Base-by-base conservation (phyloP, 2,329 filamentous ascomycete genomes). In the Fusarium lyarnte region DNA sequence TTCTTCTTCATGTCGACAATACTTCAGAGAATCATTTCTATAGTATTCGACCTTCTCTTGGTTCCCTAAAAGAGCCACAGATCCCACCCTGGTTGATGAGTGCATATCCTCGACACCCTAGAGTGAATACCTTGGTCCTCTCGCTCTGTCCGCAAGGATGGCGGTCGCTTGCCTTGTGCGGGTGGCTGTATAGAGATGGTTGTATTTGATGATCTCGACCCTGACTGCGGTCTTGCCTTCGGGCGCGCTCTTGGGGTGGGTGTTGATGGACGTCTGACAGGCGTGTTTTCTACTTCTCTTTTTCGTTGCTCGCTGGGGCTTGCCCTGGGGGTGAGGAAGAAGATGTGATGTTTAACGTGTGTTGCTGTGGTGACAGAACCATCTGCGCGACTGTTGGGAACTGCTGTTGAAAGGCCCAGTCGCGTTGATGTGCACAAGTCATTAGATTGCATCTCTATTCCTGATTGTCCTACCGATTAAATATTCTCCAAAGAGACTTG, bases 21-120 rank as follows among this genome's bases (percentile, higher is more conserved):
- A 88, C 86, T 87, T 87, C 83, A 74, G 84, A 94, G 93, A 95
- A 95, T 95, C 93, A 94, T 93, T 97, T 97, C 93, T 97, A 95
- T 94, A 97, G 94, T 95, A 91, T 88, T 93, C 91, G 91, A 94
- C 92, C 89, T 88, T 88, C 91, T 94, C 93, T 96, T 92, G 94
- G 91, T 92, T 95, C 90, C 90, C 90, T 89, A 94, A 89, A 92
- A 88, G 88, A 97, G 94, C 93, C 90, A 94, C 92, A 95, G 92
- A 94, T 89, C 90, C 90, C 90, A 95, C 91, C 74, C 75, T 77
- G 75, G 75, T 77, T 77, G 75, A 77, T 77, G 75, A 77, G 42
- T 85, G 79, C 79, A 93, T 89, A 92, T 93, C 93, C 92, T 93
- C 93, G 90, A 87, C 88, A 86, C 92, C 75, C 75, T 74, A 77